Evolutionary conservation across 2,329 filamentous ascomycete species (phyloP).

Genomic region (Capronia americana): DNA sequence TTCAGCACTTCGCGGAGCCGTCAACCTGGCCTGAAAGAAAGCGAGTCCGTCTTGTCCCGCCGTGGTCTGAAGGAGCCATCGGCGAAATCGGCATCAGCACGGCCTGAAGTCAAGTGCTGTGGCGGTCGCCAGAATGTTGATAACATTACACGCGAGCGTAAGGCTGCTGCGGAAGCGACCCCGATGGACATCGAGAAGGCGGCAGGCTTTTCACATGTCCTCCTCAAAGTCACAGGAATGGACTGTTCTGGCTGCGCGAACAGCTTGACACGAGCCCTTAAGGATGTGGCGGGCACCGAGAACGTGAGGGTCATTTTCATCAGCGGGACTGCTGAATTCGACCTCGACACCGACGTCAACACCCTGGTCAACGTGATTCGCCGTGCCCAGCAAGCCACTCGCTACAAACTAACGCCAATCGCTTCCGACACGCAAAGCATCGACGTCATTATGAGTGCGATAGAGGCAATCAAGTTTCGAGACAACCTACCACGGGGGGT

Average conservation of each 20-base stretch:
- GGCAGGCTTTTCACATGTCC: slow-evolving; percentile 27
- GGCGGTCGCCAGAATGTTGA: slow-evolving; percentile 14
- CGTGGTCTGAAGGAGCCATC: slow-evolving; percentile 10
- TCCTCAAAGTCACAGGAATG: slow-evolving; percentile 34
- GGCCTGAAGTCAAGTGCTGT: slow-evolving; percentile 24
- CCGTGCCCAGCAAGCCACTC: slow-evolving; percentile 32
- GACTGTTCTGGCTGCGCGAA: slow-evolving; percentile 40
- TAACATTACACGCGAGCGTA: slow-evolving; percentile 10
- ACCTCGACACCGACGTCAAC: slow-evolving; percentile 53
- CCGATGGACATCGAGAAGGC: slow-evolving; percentile 28
- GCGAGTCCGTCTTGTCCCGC: slow-evolving; percentile 18
- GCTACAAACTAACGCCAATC: slow-evolving; percentile 33
- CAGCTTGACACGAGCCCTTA: slow-evolving; percentile 35
- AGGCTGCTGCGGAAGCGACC: slow-evolving; percentile 1
- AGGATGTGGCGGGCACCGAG: slow-evolving; percentile 25
- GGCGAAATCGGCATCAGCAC: slow-evolving; percentile 8
- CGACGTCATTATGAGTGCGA: slow-evolving; percentile 28
- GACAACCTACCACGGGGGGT: slow-evolving; percentile 22
- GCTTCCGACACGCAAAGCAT: slow-evolving; percentile 33
- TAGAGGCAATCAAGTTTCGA: slow-evolving; percentile 19
- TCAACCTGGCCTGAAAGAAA: slow-evolving; percentile 23
- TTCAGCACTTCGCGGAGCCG: slow-evolving; percentile 14
- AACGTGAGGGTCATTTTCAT: slow-evolving; percentile 39
- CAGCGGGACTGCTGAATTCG: slow-evolving; percentile 36
- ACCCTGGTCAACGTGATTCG: slow-evolving; percentile 40